These are phyloP conservation scores for Scheffersomyces stambukii DNA, from an alignment of 1,139 yeast species.

Conservation along the genomic window DNA sequence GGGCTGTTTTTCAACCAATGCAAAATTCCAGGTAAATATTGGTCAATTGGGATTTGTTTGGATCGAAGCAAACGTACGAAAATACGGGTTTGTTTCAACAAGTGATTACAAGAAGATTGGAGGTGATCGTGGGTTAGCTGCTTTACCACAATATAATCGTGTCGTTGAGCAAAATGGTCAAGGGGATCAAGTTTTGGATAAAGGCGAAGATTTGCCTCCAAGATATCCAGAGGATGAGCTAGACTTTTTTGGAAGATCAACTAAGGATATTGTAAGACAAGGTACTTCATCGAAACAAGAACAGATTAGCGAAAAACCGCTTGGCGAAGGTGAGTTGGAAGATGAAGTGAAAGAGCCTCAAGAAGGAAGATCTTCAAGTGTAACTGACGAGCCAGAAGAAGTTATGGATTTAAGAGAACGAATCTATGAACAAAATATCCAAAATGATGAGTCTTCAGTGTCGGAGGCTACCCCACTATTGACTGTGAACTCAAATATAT, in stretches of 20 bases:
- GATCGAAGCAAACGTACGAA: slow-evolving; percentile 91
- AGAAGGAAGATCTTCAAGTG: slow-evolving; percentile 16
- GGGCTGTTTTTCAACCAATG: slow-evolving; percentile 77
- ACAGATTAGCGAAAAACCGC: slow-evolving; percentile 9
- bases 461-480: slow-evolving; percentile 11
- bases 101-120: slow-evolving; percentile 43
- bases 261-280: slow-evolving; percentile 13
- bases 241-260: slow-evolving; percentile 56
- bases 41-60: slow-evolving; percentile 93
- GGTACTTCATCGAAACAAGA: slow-evolving; percentile 22
- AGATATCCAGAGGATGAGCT: slow-evolving; percentile 59
- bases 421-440: slow-evolving; percentile 28
- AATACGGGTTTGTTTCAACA: slow-evolving; percentile 81
- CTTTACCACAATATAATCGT: slow-evolving; percentile 37
- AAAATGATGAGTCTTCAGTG: slow-evolving; percentile 6
- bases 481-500: slow-evolving; percentile 1
- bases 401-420: slow-evolving; percentile 37
- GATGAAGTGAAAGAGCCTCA: slow-evolving; percentile 13
- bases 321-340: slow-evolving; percentile 9
- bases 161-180: slow-evolving; percentile 15
- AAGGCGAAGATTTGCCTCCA: slow-evolving; percentile 75
- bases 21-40: slow-evolving; percentile 70
- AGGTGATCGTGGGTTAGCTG: slow-evolving; percentile 43
- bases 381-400: slow-evolving; percentile 38
- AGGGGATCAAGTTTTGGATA: slow-evolving; percentile 52